A percentile compares a stretch with the other conserved stretches of the same genome.
Evolutionary conservation across 257 asterid genomes (phyloP).

Genomic region (Solanum arcanum): DNA sequence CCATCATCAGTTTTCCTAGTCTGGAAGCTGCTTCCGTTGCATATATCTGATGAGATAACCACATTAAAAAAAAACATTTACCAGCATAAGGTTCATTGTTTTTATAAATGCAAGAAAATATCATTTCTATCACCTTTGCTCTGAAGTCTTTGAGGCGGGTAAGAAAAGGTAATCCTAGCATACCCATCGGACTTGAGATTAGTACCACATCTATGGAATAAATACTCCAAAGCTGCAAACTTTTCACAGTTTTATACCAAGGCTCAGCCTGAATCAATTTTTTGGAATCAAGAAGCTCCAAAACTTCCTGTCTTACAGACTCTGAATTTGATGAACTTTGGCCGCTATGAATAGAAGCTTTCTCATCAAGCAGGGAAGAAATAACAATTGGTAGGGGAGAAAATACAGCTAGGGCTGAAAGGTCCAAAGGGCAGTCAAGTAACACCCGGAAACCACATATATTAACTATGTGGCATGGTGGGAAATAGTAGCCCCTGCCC

Average conservation of each 20-base stretch:
- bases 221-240: slow-evolving; percentile 45
- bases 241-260: slow-evolving; percentile 42
- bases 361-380: slow-evolving; percentile 2
- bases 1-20: slow-evolving; percentile 73
- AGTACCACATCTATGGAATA: slow-evolving; percentile 59
- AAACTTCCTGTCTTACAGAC: slow-evolving; percentile 11
- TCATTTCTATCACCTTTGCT: slow-evolving; percentile 45
- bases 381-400: slow-evolving; percentile 43
- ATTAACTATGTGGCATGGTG: slow-evolving; percentile 69
- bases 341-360: not conserved
- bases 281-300: slow-evolving; percentile 20
- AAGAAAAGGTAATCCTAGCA: slow-evolving; percentile 79
- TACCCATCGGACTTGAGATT: slow-evolving; percentile 69
- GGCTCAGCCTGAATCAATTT: slow-evolving; percentile 63
- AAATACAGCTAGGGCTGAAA: slow-evolving; percentile 55
- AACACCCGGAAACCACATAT: slow-evolving; percentile 54
- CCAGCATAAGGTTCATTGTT: not conserved
- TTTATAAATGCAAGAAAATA: not conserved
- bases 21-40: slow-evolving; percentile 74
- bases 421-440: slow-evolving; percentile 78
- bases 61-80: not conserved
- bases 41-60: slow-evolving; percentile 44
- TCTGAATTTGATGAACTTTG: slow-evolving; percentile 7
- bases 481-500: slow-evolving; percentile 67
- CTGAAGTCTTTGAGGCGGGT: slow-evolving; percentile 48